Evolutionary conservation across 2,329 filamentous ascomycete genomes (phyloP).

Genomic region (Stemphylium beticola): DNA sequence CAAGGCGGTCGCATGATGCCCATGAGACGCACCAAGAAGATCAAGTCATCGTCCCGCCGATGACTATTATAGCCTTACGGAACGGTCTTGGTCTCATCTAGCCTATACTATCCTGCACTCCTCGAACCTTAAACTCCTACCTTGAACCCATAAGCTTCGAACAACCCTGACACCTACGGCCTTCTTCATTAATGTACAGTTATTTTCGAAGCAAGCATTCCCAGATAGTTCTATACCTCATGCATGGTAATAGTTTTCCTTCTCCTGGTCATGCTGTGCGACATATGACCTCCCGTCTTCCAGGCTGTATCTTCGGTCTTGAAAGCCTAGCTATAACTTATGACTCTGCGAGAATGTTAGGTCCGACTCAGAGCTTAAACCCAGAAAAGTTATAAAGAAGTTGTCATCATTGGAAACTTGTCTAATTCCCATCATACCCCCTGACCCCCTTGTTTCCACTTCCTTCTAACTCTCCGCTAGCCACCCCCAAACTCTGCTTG

Average conservation of each 20-base stretch:
- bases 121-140: neutral
- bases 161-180: too few relatives aligned
- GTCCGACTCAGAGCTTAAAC: neutral
- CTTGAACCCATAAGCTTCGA: neutral
- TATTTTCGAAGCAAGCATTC: neutral
- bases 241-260: neutral
- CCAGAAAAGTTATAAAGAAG: too few relatives aligned
- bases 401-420: neutral
- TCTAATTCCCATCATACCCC: slow-evolving; percentile 30
- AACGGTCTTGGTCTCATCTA: neutral
- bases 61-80: neutral
- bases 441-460: slow-evolving; percentile 21
- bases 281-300: too few relatives aligned
- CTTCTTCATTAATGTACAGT: neutral
- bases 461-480: slow-evolving; percentile 33
- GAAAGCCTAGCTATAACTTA: too few relatives aligned
- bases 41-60: slow-evolving; percentile 21
- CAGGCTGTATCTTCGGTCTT: too few relatives aligned
- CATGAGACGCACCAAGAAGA: slow-evolving; percentile 40
- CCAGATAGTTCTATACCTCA: neutral
- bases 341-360: neutral
- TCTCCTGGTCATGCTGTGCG: neutral
- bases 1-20: slow-evolving; percentile 62
- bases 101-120: neutral
- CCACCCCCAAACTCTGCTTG: slow-evolving; percentile 40